A percentile compares a stretch with the other conserved stretches of the same genome.
These are phyloP conservation scores for Chlorella sp. DNA, from an alignment of 139 green algal species.

Conservation along the genomic window DNA sequence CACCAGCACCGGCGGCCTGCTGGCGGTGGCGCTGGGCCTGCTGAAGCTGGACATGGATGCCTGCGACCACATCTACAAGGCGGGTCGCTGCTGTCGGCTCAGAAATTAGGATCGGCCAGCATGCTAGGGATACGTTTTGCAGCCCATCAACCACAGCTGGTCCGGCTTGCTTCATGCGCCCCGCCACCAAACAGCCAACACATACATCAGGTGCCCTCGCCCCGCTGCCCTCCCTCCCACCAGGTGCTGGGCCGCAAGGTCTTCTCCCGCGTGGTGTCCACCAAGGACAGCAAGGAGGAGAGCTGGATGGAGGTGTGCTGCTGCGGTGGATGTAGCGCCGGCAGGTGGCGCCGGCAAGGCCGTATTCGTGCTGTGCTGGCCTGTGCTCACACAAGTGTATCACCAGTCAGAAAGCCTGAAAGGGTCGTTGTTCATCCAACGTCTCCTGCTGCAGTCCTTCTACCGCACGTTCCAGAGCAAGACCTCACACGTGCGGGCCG, in stretches of 20 bases:
- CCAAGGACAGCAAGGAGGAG: conserved; percentile 45
- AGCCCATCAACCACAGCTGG: no score
- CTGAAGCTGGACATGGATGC: conserved; percentile 76
- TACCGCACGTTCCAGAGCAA: conserved; percentile 55
- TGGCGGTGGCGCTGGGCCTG: conserved; percentile 82
- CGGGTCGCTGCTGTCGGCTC: neutral
- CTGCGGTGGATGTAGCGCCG: neutral
- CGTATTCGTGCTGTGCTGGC: neutral
- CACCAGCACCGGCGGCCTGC: conserved; percentile 88
- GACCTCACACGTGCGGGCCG: conserved; percentile 47
- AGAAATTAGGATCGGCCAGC: neutral
- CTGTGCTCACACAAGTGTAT: no score
- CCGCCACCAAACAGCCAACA: no score
- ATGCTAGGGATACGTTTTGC: no score
- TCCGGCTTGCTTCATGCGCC: no score
- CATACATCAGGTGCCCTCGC: neutral
- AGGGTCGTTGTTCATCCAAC: neutral
- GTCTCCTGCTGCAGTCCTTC: conserved; percentile 36
- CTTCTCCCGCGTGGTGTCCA: conserved; percentile 53
- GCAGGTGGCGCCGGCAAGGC: neutral
- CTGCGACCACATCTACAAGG: conserved; percentile 89
- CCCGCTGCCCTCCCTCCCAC: neutral
- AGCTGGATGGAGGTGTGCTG: conserved; percentile 55
- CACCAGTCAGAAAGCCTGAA: no score
- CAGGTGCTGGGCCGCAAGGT: conserved; percentile 62